These are phyloP conservation scores for Coix lacrymajobi DNA, from an alignment of 176 grass and related monocot genomes.

Conservation along the genomic window DNA sequence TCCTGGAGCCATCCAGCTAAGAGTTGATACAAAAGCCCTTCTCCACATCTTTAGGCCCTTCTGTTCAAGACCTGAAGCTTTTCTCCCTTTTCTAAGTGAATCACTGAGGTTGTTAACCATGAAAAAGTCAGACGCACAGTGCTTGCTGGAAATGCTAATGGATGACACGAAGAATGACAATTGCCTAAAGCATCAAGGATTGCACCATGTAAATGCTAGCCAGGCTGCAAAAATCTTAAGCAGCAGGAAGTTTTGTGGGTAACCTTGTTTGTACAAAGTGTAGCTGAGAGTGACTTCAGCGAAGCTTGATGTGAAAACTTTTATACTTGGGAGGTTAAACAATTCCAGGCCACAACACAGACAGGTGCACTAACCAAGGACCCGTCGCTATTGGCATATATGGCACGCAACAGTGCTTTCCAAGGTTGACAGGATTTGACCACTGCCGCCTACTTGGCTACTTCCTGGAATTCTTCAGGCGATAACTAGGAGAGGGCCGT, in stretches of 20 bases:
- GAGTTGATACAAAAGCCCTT: conserved; percentile 54
- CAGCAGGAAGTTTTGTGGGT: conserved; percentile 38
- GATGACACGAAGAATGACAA: conserved; percentile 24
- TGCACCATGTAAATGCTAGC: conserved; percentile 57
- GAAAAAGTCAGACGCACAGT: conserved; percentile 30
- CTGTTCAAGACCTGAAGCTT: conserved; percentile 69
- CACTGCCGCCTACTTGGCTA: neutral
- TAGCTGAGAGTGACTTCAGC: neutral
- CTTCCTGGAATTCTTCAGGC: neutral
- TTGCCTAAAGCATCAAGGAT: conserved; percentile 35
- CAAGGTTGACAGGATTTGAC: neutral
- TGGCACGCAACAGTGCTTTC: neutral
- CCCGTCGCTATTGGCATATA: neutral
- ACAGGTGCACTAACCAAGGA: neutral
- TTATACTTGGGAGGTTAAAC: neutral
- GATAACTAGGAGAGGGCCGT: neutral
- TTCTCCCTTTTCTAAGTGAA: conserved; percentile 64
- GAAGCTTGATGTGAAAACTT: conserved; percentile 1
- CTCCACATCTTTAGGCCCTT: conserved; percentile 67
- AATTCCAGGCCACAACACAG: neutral
- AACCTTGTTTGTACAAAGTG: neutral
- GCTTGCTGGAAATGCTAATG: conserved; percentile 50
- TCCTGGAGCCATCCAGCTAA: conserved; percentile 56
- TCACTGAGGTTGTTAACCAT: conserved; percentile 65
- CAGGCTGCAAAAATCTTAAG: conserved; percentile 65